Percentiles rank a stretch among this genome's conserved stretches.
Evolutionary conservation across 805 yeast genomes (phyloP).

Genomic region (Candida michaelii): DNA sequence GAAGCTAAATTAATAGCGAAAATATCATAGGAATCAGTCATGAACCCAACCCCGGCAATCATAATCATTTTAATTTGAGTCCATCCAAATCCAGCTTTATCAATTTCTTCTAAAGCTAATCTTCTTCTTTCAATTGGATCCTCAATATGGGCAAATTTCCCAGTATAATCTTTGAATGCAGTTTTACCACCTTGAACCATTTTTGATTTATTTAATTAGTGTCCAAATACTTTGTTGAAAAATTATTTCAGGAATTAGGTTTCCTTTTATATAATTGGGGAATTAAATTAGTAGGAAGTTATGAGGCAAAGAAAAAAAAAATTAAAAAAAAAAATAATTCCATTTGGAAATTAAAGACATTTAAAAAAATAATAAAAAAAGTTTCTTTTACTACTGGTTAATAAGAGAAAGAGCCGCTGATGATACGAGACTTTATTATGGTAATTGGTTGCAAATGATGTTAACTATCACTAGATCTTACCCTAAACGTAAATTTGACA

Average conservation of each 20-base stretch:
- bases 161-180: slow-evolving; percentile 80
- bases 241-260: background rate
- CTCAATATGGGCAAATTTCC: slow-evolving; percentile 76
- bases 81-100: slow-evolving; percentile 78
- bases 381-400: background rate
- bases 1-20: slow-evolving; percentile 85
- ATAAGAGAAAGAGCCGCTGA: background rate
- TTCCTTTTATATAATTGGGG: slow-evolving; percentile 7
- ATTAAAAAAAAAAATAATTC: slow-evolving; percentile 7
- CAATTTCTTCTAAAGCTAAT: slow-evolving; percentile 80
- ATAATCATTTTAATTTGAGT: slow-evolving; percentile 77
- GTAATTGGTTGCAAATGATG: background rate
- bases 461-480: background rate
- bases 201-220: background rate
- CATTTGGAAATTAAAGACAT: slow-evolving; percentile 3
- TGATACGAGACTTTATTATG: background rate
- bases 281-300: background rate
- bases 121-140: slow-evolving; percentile 88
- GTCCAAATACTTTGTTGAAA: background rate
- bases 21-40: slow-evolving; percentile 91
- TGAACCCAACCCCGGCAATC: slow-evolving; percentile 91
- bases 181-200: slow-evolving; percentile 66
- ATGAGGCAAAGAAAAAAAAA: background rate
- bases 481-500: background rate
- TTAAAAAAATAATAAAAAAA: slow-evolving; percentile 2